Conservation (phyloP, 176 grass and related monocot genomes). For the Oryza glumipatula region DNA sequence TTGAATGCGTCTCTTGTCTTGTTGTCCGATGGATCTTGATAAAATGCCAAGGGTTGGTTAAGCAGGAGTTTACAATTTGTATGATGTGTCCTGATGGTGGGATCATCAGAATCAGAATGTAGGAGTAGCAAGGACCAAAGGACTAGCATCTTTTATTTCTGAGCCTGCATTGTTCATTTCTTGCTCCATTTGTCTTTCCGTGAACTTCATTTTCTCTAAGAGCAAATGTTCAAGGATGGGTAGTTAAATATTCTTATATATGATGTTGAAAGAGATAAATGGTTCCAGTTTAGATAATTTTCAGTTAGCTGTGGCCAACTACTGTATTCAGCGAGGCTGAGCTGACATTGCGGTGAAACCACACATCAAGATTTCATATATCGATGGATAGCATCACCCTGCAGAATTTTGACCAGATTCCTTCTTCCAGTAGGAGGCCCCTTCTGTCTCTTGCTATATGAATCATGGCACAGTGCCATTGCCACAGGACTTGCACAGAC, state of each 20-base stretch:
- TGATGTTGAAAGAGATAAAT: background rate
- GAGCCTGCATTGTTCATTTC: background rate
- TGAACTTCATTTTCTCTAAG: background rate
- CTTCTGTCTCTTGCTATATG: constrained; percentile 43
- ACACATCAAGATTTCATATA: constrained; percentile 18
- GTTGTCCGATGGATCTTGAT: background rate
- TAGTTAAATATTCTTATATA: background rate
- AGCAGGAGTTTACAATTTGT: background rate
- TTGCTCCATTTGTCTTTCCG: background rate
- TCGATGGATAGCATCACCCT: constrained; percentile 22
- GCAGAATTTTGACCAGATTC: constrained; percentile 55
- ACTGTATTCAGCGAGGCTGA: background rate
- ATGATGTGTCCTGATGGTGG: background rate
- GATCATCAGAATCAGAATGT: background rate
- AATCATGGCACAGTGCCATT: constrained; percentile 30
- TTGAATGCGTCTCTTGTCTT: background rate
- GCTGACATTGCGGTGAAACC: constrained; percentile 26
- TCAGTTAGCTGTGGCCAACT: background rate
- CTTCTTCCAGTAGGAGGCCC: constrained; percentile 32
- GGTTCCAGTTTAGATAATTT: background rate
- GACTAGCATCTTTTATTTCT: background rate
- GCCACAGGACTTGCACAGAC: constrained; percentile 35
- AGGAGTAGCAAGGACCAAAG: background rate
- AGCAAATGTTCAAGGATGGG: background rate
- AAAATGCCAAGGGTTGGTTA: background rate